A percentile compares a stretch with the other conserved stretches of the same genome.
Conservation (phyloP, 768 basidiomycete genomes). For the Albatrellus ellisii region DNA sequence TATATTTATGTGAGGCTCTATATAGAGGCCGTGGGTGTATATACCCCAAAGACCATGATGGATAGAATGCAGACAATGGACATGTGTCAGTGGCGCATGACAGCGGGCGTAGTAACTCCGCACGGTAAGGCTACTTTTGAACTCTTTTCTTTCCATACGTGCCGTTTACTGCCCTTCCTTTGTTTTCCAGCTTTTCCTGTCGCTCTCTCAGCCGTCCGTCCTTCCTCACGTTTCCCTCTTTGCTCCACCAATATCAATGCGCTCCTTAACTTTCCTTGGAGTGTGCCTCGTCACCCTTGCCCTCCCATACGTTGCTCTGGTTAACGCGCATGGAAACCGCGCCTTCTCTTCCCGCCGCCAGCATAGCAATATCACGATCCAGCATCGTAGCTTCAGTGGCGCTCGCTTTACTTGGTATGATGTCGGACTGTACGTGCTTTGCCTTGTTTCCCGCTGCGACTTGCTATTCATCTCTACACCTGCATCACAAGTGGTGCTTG, state of each 20-base stretch:
- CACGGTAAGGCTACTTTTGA: no score
- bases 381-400: neutral
- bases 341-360: slow-evolving; percentile 5
- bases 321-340: slow-evolving; percentile 3
- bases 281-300: slow-evolving; percentile 8
- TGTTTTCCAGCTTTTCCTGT: neutral
- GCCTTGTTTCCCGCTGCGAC: neutral
- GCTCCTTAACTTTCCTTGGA: slow-evolving; percentile 1
- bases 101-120: no score
- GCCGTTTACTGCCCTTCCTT: neutral
- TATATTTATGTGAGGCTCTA: no score
- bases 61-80: no score
- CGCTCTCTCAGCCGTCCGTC: neutral
- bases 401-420: slow-evolving; percentile 6
- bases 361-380: neutral
- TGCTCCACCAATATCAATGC: neutral
- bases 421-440: slow-evolving; percentile 6
- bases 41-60: no score
- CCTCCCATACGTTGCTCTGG: slow-evolving; percentile 3
- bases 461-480: no score
- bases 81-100: no score
- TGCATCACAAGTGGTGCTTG: slow-evolving; percentile 11
- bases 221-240: neutral
- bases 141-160: neutral
- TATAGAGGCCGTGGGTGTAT: no score